phyloP scores from a whole-genome alignment of 441 rosid genomes.

The Hura crepitans region DNA sequence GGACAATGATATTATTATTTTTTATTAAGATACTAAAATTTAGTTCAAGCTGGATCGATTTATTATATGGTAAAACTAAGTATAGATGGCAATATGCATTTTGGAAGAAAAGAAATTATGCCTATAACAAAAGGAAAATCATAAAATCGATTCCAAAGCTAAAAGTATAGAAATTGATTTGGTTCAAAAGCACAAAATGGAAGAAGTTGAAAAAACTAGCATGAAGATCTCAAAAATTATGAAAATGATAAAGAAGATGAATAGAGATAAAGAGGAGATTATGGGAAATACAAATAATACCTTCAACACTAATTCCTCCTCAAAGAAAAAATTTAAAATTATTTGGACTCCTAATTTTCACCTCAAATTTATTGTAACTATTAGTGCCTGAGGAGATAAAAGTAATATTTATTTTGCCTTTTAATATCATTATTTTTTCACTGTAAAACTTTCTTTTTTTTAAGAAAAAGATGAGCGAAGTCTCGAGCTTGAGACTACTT shows the following conservation, averaged over 20 bases:
- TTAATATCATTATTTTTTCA: too few species aligned
- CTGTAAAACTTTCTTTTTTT: too few species aligned
- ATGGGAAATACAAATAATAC: background rate
- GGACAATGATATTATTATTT: too few species aligned
- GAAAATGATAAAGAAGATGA: background rate
- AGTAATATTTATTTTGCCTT: conserved; percentile 24
- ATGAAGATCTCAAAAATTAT: too few species aligned
- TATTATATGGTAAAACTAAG: conserved; percentile 25
- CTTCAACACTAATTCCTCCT: too few species aligned
- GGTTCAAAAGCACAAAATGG: too few species aligned
- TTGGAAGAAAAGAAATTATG: background rate
- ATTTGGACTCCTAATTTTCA: conserved; percentile 47
- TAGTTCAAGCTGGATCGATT: too few species aligned
- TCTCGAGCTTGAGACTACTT: too few species aligned
- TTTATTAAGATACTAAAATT: too few species aligned
- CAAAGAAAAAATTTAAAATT: conserved; percentile 3
- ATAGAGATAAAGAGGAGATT: background rate
- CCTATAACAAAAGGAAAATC: too few species aligned
- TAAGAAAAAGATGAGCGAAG: too few species aligned
- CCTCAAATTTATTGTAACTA: conserved; percentile 39
- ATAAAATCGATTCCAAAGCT: background rate
- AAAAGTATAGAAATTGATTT: too few species aligned
- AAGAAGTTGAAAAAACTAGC: background rate
- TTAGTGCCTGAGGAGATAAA: conserved; percentile 37
- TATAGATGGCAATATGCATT: conserved; percentile 45